Conservation (phyloP, 352 stramenopile genomes). For the Globisporangium parvum region DNA sequence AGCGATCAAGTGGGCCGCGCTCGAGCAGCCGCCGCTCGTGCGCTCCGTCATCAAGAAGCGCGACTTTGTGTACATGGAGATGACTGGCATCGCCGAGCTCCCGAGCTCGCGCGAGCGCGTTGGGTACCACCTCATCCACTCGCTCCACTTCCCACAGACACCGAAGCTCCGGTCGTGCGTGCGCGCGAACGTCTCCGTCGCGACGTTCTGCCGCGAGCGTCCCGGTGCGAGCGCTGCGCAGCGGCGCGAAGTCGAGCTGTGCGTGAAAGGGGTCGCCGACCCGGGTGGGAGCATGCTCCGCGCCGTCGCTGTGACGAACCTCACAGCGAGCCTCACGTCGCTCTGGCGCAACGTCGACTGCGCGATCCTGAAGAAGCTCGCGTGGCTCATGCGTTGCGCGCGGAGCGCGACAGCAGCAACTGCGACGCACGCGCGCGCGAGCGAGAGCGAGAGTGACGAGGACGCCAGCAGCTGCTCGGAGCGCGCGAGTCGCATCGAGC, state of each 20-base stretch:
- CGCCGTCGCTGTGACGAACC: conserved; percentile 17
- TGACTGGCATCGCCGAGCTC: conserved; percentile 30
- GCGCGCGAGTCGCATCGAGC: background rate
- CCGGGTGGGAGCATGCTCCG: conserved; percentile 27
- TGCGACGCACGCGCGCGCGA: conserved; percentile 8
- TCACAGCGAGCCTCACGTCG: conserved; percentile 22
- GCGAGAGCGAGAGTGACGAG: conserved; percentile 3
- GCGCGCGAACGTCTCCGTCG: conserved; percentile 29
- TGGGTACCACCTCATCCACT: conserved; percentile 54
- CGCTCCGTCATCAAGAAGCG: conserved; percentile 39
- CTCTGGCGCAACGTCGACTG: conserved; percentile 22
- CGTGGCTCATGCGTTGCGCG: conserved; percentile 16
- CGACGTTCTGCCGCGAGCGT: conserved; percentile 32
- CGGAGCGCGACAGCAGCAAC: conserved; percentile 7
- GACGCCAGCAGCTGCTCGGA: background rate
- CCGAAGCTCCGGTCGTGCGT: conserved; percentile 20
- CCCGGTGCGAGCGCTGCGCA: background rate
- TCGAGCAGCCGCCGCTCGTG: conserved; percentile 14
- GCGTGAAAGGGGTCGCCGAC: conserved; percentile 25
- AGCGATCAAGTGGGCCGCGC: conserved; percentile 23
- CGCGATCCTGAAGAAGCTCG: conserved; percentile 30
- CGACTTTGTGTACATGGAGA: conserved; percentile 54
- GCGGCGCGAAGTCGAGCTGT: conserved; percentile 14
- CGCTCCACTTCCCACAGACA: conserved; percentile 32
- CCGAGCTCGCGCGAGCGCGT: conserved; percentile 32